Percentiles rank a stretch among this genome's conserved stretches.
These are phyloP conservation scores for Mytilinidion resinicola DNA, from an alignment of 495 filamentous ascomycete species.

Conservation along the genomic window DNA sequence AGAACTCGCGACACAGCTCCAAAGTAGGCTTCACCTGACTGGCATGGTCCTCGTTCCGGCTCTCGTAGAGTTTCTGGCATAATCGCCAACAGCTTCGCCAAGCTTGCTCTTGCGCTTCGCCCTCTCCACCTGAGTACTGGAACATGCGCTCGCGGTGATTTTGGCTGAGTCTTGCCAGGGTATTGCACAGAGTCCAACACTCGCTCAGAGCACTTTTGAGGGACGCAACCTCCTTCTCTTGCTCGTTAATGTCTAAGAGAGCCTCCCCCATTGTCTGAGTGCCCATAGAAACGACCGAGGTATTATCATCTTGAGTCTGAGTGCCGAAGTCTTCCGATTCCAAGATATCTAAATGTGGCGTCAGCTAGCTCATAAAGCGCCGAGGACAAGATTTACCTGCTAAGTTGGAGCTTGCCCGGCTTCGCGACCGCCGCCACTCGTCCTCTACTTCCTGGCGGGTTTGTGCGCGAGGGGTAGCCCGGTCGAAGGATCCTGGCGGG, in stretches of 20 bases:
- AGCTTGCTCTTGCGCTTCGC: slow-evolving; percentile 71
- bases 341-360: slow-evolving; percentile 28
- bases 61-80: slow-evolving; percentile 82
- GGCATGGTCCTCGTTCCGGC: slow-evolving; percentile 62
- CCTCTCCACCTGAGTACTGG: slow-evolving; percentile 55
- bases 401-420: slow-evolving; percentile 50
- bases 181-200: slow-evolving; percentile 94
- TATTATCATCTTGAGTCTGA: slow-evolving; percentile 7
- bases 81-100: slow-evolving; percentile 92
- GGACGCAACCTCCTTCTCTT: slow-evolving; percentile 61
- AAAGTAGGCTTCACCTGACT: slow-evolving; percentile 70
- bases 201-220: slow-evolving; percentile 74
- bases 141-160: slow-evolving; percentile 76
- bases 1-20: slow-evolving; percentile 86
- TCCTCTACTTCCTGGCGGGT: slow-evolving; percentile 66
- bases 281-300: slow-evolving; percentile 15
- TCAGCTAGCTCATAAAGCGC: slow-evolving; percentile 1
- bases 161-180: slow-evolving; percentile 74
- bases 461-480: slow-evolving; percentile 75
- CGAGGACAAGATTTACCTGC: slow-evolving; percentile 53
- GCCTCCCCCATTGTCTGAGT: slow-evolving; percentile 30
- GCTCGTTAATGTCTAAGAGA: slow-evolving; percentile 38
- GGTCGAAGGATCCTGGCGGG: slow-evolving; percentile 57
- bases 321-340: slow-evolving; percentile 29
- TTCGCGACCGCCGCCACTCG: slow-evolving; percentile 34